Evolutionary conservation across 2,329 filamentous ascomycete genomes (phyloP).

Genomic region (Pezicula radicicola): DNA sequence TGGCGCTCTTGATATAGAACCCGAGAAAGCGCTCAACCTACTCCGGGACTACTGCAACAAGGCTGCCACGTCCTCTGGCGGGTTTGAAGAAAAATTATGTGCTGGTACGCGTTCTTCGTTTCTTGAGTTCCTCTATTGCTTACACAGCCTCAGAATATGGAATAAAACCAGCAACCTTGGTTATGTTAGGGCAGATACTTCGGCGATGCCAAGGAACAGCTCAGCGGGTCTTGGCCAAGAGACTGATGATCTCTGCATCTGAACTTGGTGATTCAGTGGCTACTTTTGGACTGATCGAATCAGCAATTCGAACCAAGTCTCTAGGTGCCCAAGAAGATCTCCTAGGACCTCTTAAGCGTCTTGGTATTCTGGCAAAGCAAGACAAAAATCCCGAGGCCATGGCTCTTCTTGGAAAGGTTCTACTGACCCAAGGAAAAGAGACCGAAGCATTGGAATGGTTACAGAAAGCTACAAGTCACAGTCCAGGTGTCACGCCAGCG

Average conservation of each 20-base stretch:
- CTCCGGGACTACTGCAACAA: conserved; percentile 14
- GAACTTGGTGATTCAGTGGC: conserved; percentile 23
- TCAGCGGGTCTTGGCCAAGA: conserved; percentile 18
- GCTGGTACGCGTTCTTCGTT: conserved; percentile 8
- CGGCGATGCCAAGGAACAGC: conserved; percentile 9
- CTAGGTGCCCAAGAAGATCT: conserved; percentile 6
- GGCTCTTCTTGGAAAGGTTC: conserved; percentile 23
- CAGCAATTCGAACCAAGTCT: conserved; percentile 8
- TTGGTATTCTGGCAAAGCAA: conserved; percentile 21
- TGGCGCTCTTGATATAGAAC: conserved; percentile 19
- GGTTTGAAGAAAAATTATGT: conserved; percentile 20
- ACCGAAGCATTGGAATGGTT: conserved; percentile 22
- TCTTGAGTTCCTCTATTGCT: neutral
- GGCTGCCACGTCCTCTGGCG: neutral
- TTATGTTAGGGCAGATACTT: conserved; percentile 20
- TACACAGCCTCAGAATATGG: conserved; percentile 14
- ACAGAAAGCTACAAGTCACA: conserved; percentile 14
- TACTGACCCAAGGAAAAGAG: conserved; percentile 12
- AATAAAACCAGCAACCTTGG: conserved; percentile 17
- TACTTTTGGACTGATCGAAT: conserved; percentile 18
- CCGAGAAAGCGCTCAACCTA: conserved; percentile 19
- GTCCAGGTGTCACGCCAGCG: conserved; percentile 1
- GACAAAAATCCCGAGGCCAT: conserved; percentile 25
- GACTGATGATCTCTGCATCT: conserved; percentile 21
- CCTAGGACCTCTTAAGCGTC: conserved; percentile 9